Base-by-base conservation (phyloP, 1,284 basidiomycete genomes). In the Sutorius eximius region DNA sequence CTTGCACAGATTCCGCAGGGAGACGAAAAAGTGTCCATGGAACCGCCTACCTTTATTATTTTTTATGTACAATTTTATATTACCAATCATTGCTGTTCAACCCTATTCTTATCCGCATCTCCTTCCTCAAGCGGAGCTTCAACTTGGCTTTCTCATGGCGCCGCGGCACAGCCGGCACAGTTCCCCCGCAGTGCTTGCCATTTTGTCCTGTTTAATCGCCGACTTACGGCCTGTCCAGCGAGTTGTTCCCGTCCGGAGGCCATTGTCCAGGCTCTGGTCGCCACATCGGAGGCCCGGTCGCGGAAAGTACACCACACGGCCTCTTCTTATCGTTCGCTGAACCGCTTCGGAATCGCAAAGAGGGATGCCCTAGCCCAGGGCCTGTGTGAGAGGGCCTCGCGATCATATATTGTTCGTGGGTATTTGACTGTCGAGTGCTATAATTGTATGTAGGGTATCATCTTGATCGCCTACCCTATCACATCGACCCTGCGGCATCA, bases 401-500 rank as follows among this genome's bases (percentile, higher is more conserved):
- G 62, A 62, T 64, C 56, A 50, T 41, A 45, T 53, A 60, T 61
- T 53, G 43, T 49, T 50, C 55, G 58, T 56, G 61, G 47, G 51
- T 50, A 53, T 18, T 27, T 22, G 43, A 18, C 37, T 5, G 18
- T 47, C 40, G 53, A 49, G 47, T 55, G 50, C 62, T 67, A 67
- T 68, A 52, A 57, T 54, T 66, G 60, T 33, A n/a, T 3, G 33
- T 53, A 59, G 64, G 69, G 60, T 60, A 66, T 66, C 68, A 71
- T 64, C 59, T 70, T 69, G 68, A 69, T 69, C 69, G 59, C 59
- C 63, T 70, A 70, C 71, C 71, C 70, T 73, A 70, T 70, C 68
- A 70, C 63, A 59, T 48, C 70, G 68, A 70, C 68, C 68, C 68
- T 70, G 68, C 43, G 22, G 49, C 66, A 68, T 68, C 66, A 70